Conservation (phyloP, 306 rosid species). For the Fragaria nilgerrensis region DNA sequence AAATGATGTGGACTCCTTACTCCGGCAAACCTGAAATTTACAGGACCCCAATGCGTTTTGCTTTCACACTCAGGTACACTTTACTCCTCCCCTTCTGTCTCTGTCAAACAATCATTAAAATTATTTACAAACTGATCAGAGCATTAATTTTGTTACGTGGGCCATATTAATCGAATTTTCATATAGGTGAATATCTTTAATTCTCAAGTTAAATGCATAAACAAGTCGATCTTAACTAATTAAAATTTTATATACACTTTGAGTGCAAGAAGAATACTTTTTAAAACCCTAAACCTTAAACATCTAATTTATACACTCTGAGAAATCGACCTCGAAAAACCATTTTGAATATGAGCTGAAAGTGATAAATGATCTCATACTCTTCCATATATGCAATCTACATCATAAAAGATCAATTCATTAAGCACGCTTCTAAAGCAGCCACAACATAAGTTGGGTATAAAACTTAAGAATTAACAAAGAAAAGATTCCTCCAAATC, state of each 20-base stretch:
- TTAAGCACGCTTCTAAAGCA: conserved; percentile 17
- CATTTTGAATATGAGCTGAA: background rate
- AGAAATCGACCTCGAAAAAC: background rate
- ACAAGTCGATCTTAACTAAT: background rate
- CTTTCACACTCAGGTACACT: conserved; percentile 7
- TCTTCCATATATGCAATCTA: background rate
- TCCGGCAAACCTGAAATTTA: conserved; percentile 1
- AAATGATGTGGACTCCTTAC: conserved; percentile 16
- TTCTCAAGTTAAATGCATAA: no score
- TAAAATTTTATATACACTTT: background rate
- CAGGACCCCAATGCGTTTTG: background rate
- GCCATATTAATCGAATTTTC: no score
- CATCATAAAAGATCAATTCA: background rate
- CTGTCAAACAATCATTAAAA: background rate
- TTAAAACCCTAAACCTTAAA: no score
- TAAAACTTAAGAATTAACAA: background rate
- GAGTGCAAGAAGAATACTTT: no score
- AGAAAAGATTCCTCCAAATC: conserved; percentile 30
- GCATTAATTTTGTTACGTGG: background rate
- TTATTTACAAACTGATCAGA: background rate
- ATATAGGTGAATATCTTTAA: no score
- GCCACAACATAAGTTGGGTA: background rate
- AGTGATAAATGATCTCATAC: background rate
- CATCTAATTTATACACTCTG: background rate
- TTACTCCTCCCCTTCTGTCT: conserved; percentile 12